Conservation (phyloP, 495 filamentous ascomycete genomes). For the Clavariopsis aquatica region DNA sequence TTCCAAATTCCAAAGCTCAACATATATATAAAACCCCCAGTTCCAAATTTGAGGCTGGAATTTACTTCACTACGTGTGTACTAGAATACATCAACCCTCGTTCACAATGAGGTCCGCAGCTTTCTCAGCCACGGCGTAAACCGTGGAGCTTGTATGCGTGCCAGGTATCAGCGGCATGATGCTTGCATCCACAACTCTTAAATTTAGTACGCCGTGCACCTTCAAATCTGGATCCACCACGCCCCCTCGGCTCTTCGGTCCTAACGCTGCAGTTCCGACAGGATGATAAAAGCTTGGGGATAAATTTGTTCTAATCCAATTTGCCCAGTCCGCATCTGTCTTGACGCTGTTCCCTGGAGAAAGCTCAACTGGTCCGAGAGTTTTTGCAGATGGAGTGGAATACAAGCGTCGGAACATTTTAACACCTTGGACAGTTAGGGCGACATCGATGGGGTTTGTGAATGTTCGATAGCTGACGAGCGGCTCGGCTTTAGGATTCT, state of each 20-base stretch:
- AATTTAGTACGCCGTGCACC: slow-evolving; percentile 18
- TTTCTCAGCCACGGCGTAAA: slow-evolving; percentile 33
- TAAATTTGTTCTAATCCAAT: slow-evolving; percentile 10
- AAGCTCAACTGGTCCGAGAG: slow-evolving; percentile 13
- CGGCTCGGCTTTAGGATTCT: slow-evolving; percentile 14
- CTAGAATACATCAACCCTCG: background rate
- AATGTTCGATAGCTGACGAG: slow-evolving; percentile 23
- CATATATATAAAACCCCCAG: too few species aligned
- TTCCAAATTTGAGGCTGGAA: too few species aligned
- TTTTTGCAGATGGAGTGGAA: slow-evolving; percentile 3
- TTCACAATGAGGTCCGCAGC: slow-evolving; percentile 17
- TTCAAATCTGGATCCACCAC: slow-evolving; percentile 23
- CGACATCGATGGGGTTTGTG: slow-evolving; percentile 24
- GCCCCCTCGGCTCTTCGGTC: slow-evolving; percentile 9
- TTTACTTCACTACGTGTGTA: too few species aligned
- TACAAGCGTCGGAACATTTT: slow-evolving; percentile 7
- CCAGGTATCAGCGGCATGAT: slow-evolving; percentile 30
- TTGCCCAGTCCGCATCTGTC: slow-evolving; percentile 16
- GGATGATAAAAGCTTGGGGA: slow-evolving; percentile 25
- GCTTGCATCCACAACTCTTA: slow-evolving; percentile 31
- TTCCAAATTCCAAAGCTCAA: too few species aligned
- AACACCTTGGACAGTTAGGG: background rate
- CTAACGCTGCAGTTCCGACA: slow-evolving; percentile 18
- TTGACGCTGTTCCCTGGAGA: slow-evolving; percentile 8
- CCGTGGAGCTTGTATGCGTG: slow-evolving; percentile 20